Conservation (phyloP, 75 land plant genomes). For the Cryptomeria japonica region DNA sequence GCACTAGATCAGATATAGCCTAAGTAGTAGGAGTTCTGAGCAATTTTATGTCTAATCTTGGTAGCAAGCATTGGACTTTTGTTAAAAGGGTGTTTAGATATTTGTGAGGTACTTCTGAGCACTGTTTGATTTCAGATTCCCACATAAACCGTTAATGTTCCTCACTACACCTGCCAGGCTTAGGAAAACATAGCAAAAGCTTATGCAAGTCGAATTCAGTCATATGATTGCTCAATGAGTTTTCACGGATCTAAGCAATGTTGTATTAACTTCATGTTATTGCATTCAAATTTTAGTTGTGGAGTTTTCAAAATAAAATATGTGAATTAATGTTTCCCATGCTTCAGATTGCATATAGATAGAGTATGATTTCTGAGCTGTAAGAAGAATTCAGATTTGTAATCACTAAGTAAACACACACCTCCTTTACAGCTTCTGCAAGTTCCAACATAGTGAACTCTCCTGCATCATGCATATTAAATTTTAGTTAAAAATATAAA, state of each 20-base stretch:
- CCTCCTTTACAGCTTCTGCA: slow-evolving; percentile 85
- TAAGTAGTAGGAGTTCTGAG: too few species aligned
- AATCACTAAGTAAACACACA: slow-evolving; percentile 9
- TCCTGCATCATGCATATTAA: slow-evolving; percentile 38
- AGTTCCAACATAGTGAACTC: slow-evolving; percentile 98
- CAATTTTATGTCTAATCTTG: too few species aligned
- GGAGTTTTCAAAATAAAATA: not conserved
- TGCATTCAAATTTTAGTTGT: not conserved
- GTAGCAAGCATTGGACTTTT: too few species aligned
- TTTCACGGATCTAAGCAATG: not conserved
- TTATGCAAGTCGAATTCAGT: not conserved
- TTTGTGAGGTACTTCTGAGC: too few species aligned
- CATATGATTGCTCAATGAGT: not conserved
- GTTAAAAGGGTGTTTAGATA: too few species aligned
- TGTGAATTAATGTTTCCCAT: not conserved
- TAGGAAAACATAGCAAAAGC: not conserved
- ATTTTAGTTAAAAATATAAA: not conserved
- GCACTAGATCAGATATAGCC: too few species aligned
- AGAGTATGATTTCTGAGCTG: not conserved
- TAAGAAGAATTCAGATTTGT: not conserved
- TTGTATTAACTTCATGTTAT: not conserved
- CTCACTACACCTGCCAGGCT: not conserved
- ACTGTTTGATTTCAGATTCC: not conserved
- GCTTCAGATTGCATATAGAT: not conserved
- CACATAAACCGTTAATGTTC: not conserved